Conservation (phyloP, 2,329 filamentous ascomycete species). For the Drechslerella coelobrocha region DNA sequence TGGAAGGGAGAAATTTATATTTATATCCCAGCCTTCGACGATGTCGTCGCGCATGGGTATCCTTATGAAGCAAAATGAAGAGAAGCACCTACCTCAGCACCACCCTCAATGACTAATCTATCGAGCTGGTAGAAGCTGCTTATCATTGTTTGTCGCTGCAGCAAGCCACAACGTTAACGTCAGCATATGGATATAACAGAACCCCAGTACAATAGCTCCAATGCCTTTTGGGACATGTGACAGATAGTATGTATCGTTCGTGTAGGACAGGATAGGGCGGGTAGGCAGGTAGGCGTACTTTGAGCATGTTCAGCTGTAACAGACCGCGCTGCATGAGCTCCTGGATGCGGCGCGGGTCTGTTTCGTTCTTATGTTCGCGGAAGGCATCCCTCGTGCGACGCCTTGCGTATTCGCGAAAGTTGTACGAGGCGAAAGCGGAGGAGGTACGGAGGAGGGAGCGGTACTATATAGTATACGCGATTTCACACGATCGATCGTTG, state of each 20-base stretch:
- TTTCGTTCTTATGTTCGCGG: conserved; percentile 75
- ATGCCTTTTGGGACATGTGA: too few species aligned
- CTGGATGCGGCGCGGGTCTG: conserved; percentile 78
- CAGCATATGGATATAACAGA: too few species aligned
- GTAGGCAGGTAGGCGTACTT: conserved; percentile 67
- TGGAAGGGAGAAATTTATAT: too few species aligned
- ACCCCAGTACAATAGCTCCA: too few species aligned
- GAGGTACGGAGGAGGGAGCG: conserved; percentile 88
- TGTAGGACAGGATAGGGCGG: background rate
- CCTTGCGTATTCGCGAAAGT: conserved; percentile 96
- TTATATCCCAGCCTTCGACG: too few species aligned
- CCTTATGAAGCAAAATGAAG: background rate
- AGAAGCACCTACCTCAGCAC: conserved; percentile 70
- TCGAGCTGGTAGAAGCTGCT: conserved; percentile 95
- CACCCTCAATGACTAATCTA: conserved; percentile 87
- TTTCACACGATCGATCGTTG: background rate
- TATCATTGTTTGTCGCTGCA: conserved; percentile 89
- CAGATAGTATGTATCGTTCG: too few species aligned
- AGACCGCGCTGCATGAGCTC: conserved; percentile 87
- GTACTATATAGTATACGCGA: conserved; percentile 67
- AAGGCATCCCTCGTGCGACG: conserved; percentile 91
- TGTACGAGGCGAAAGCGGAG: conserved; percentile 88
- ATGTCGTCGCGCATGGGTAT: too few species aligned
- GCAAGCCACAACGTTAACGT: conserved; percentile 13
- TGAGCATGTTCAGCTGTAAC: conserved; percentile 84